Evolutionary conservation across 805 yeast species (phyloP).

Genomic region (Hyphopichia homilentoma): DNA sequence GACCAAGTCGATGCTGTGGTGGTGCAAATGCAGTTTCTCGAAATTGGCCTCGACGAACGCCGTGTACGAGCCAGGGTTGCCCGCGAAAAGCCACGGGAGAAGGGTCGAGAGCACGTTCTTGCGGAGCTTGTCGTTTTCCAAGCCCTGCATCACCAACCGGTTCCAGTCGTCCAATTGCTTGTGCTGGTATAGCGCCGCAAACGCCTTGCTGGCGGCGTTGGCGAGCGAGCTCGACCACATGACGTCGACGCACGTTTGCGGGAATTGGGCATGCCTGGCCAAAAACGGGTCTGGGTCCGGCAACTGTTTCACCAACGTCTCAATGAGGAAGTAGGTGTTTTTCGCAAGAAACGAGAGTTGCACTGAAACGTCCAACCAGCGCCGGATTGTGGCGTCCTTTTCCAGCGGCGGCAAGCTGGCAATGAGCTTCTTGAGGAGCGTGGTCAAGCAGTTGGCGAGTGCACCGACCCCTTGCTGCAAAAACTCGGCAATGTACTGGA

Average conservation of each 20-base stretch:
- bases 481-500: conserved; percentile 58
- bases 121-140: conserved; percentile 29
- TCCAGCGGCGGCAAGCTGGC: conserved; percentile 2
- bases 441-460: conserved; percentile 63
- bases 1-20: conserved; percentile 39
- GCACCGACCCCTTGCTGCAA: conserved; percentile 74
- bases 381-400: conserved; percentile 15
- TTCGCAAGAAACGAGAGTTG: conserved; percentile 46
- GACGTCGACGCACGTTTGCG: conserved; percentile 42
- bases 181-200: conserved; percentile 30
- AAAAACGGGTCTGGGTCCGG: conserved; percentile 41
- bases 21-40: too few species aligned
- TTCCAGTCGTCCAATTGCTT: conserved; percentile 46
- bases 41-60: conserved; percentile 28
- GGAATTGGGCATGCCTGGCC: conserved; percentile 41
- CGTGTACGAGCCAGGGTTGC: conserved; percentile 42
- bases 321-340: conserved; percentile 59
- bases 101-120: conserved; percentile 56
- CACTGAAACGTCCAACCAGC: conserved; percentile 48
- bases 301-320: conserved; percentile 48
- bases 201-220: conserved; percentile 59
- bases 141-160: conserved; percentile 26
- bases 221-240: conserved; percentile 62
- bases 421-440: conserved; percentile 52
- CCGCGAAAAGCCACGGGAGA: conserved; percentile 58